Conservation (phyloP, 164 flowering plant genomes). For the Vitis riparia region DNA sequence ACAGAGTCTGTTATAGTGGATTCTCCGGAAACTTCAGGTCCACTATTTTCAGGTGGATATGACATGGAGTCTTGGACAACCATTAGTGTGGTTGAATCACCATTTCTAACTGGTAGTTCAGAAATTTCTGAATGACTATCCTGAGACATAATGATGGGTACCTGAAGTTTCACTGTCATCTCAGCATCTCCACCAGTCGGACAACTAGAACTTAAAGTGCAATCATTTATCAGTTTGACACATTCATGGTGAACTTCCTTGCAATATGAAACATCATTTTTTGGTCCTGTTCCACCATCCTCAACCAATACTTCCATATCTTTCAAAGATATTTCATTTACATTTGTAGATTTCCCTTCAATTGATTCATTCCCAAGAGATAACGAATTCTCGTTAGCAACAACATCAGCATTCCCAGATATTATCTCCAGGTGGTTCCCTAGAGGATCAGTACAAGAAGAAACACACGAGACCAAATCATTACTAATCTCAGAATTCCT, state of each 20-base stretch:
- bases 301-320: slow-evolving; percentile 18
- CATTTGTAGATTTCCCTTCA: slow-evolving; percentile 29
- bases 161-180: slow-evolving; percentile 11
- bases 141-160: slow-evolving; percentile 16
- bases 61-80: slow-evolving; percentile 21
- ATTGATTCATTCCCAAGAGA: slow-evolving; percentile 14
- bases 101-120: slow-evolving; percentile 11
- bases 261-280: slow-evolving; percentile 18
- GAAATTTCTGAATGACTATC: slow-evolving; percentile 27
- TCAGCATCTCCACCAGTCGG: slow-evolving; percentile 20
- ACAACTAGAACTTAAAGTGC: slow-evolving; percentile 1
- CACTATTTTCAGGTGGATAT: slow-evolving; percentile 20
- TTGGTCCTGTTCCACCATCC: slow-evolving; percentile 18
- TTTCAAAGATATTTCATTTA: slow-evolving; percentile 30
- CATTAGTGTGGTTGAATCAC: slow-evolving; percentile 12
- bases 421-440: slow-evolving; percentile 23
- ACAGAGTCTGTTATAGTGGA: slow-evolving; percentile 19
- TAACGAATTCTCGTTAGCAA: slow-evolving; percentile 12
- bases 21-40: slow-evolving; percentile 25
- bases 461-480: slow-evolving; percentile 18
- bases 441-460: slow-evolving; percentile 25
- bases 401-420: slow-evolving; percentile 10
- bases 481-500: slow-evolving; percentile 20
- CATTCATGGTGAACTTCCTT: slow-evolving; percentile 19
- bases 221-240: slow-evolving; percentile 8